Base-by-base conservation (phyloP, 2,329 filamentous ascomycete genomes). In the Fusarium lateritium region DNA sequence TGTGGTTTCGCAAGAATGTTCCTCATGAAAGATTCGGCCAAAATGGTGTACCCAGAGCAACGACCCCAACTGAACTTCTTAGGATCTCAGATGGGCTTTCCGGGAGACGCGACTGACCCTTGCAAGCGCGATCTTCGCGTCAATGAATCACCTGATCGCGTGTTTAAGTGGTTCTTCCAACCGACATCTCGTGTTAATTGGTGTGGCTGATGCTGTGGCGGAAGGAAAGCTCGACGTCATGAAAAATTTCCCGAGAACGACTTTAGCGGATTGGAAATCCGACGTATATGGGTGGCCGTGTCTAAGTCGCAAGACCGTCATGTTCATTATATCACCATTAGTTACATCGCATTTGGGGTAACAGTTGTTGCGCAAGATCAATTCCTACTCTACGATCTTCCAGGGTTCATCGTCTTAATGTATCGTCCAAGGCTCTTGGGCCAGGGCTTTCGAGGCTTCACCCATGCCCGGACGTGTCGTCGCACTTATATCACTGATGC, bases 401-500 rank as follows among this genome's bases (percentile, higher is more conserved):
- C 43, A 36, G 43, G 42, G 14, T n/a, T 45, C 38, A 38, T 44
- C 46, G 36, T 54, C 55, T 73, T 62, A 60, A 85, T 85, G 84
- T 77, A 78, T 75, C 78, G 79, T 45, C 74, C 78, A 64, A 78
- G 75, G 64, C 58, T 77, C 56, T 46, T 78, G 56, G 75, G 79
- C 72, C 75, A 79, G 77, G 78, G 78, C 76, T 76, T 84, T 57
- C 77, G 74, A 67, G 76, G 78, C 77, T 78, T 82, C 50, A 70
- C 70, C 58, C 57, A 57, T 47, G 70, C 70, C 58, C 69, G 71
- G 38, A 56, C 69, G 34, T 65, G 55, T 61, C 71, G 79, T 47
- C 82, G 85, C 56, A 78, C 77, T 60, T 83, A 85, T 52, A 81
- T 83, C 55, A 86, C 84, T 4, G 82, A 86, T 34, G 79, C 81